phyloP scores from a whole-genome alignment of 2,329 filamentous ascomycete species.

The Phyllosticta paracitricarpa region DNA sequence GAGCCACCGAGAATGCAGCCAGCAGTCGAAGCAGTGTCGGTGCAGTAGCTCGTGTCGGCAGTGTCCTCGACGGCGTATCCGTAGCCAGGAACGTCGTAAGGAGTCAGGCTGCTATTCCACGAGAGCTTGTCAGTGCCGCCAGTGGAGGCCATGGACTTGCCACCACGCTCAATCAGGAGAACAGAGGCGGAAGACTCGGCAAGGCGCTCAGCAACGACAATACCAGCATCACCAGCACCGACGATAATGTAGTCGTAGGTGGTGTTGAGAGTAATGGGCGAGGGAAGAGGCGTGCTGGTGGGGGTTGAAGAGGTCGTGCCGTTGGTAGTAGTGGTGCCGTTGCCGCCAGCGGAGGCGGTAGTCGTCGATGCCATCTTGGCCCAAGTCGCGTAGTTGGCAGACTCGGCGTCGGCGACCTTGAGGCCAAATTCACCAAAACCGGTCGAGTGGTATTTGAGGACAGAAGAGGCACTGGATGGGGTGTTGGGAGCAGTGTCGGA shows the following conservation, averaged over 20 bases:
- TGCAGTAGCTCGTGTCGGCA: slow-evolving; percentile 23
- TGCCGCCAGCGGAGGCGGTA: slow-evolving; percentile 15
- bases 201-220: slow-evolving; percentile 28
- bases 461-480: slow-evolving; percentile 16
- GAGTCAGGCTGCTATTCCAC: slow-evolving; percentile 27
- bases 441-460: slow-evolving; percentile 22
- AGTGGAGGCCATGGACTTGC: slow-evolving; percentile 23
- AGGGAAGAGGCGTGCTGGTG: slow-evolving; percentile 1
- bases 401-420: slow-evolving; percentile 20
- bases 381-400: slow-evolving; percentile 25
- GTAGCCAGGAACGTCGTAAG: slow-evolving; percentile 29
- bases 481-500: slow-evolving; percentile 19
- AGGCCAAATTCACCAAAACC: slow-evolving; percentile 26
- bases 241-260: slow-evolving; percentile 34
- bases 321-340: slow-evolving; percentile 16
- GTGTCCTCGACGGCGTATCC: slow-evolving; percentile 19
- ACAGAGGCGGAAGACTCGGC: slow-evolving; percentile 29
- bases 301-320: slow-evolving; percentile 9
- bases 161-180: slow-evolving; percentile 31
- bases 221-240: slow-evolving; percentile 28
- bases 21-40: slow-evolving; percentile 26
- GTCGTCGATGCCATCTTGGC: slow-evolving; percentile 22
- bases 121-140: slow-evolving; percentile 22
- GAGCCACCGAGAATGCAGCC: slow-evolving; percentile 32
- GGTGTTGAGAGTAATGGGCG: slow-evolving; percentile 15